A percentile compares a stretch with the other conserved stretches of the same genome.
Evolutionary conservation across 2,329 filamentous ascomycete genomes (phyloP).

Genomic region (Epichloe uncinata): DNA sequence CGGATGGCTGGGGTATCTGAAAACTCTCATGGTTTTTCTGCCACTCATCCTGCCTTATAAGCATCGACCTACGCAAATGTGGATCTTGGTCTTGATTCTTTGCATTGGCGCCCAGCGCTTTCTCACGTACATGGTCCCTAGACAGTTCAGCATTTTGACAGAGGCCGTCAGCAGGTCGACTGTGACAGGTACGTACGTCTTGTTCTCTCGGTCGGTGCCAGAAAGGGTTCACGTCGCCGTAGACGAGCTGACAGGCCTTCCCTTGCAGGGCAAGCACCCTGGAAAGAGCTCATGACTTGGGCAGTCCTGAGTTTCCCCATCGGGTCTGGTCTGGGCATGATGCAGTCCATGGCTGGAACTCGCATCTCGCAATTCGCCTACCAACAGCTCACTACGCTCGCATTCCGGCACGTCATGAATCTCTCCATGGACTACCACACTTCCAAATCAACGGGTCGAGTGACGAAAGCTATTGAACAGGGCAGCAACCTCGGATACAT

Average conservation of each 20-base stretch:
- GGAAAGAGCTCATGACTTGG: constrained; percentile 6
- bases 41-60: constrained; percentile 14
- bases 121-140: constrained; percentile 14
- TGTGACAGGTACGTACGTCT: constrained; percentile 10
- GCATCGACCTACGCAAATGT: constrained; percentile 13
- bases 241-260: neutral
- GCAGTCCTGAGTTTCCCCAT: constrained; percentile 9
- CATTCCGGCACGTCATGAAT: constrained; percentile 52
- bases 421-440: constrained; percentile 58
- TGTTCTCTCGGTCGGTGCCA: neutral
- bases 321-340: neutral
- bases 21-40: constrained; percentile 12
- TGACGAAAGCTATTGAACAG: constrained; percentile 48
- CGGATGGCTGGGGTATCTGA: constrained; percentile 14
- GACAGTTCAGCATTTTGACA: constrained; percentile 14
- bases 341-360: constrained; percentile 9
- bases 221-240: too few relatives aligned
- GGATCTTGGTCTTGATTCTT: constrained; percentile 10
- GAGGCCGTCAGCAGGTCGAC: constrained; percentile 7
- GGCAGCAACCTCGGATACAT: constrained; percentile 44
- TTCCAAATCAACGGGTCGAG: constrained; percentile 45
- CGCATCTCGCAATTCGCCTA: constrained; percentile 23
- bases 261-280: constrained; percentile 3
- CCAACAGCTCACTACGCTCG: constrained; percentile 36
- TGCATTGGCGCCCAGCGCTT: constrained; percentile 11